Evolutionary conservation across 805 yeast genomes (phyloP).

Genomic region (Nakazawaea holstii): DNA sequence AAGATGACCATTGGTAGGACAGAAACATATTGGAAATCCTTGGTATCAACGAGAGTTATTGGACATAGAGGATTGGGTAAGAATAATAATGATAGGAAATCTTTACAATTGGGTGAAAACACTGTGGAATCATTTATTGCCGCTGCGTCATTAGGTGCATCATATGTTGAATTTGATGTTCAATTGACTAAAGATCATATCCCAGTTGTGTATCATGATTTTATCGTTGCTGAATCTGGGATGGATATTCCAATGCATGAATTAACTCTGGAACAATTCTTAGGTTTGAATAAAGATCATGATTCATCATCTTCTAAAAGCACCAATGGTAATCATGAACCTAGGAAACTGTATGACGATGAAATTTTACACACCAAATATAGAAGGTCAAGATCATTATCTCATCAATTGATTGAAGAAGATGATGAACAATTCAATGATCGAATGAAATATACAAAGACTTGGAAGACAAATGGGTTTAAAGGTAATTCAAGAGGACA

Average conservation of each 20-base stretch:
- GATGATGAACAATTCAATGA: conserved; percentile 36
- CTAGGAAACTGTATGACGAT: conserved; percentile 23
- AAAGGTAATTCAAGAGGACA: conserved; percentile 92
- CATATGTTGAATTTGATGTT: conserved; percentile 95
- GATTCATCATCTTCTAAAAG: conserved; percentile 3
- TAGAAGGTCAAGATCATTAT: conserved; percentile 31
- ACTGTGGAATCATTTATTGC: conserved; percentile 93
- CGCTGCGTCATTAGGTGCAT: conserved; percentile 94
- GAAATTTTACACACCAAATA: conserved; percentile 20
- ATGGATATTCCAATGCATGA: conserved; percentile 96
- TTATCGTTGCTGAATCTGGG: conserved; percentile 90
- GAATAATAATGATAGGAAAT: conserved; percentile 62
- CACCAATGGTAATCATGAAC: conserved; percentile 8
- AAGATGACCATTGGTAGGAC: conserved; percentile 59
- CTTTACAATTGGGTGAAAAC: conserved; percentile 91
- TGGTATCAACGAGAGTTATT: conserved; percentile 84
- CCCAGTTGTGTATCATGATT: conserved; percentile 94
- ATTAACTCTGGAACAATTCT: conserved; percentile 82
- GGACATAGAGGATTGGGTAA: conserved; percentile 96
- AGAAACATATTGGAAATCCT: conserved; percentile 86
- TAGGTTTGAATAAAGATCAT: conserved; percentile 38
- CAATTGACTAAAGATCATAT: conserved; percentile 87
- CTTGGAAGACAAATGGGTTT: conserved; percentile 79
- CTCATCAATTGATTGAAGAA: conserved; percentile 29
- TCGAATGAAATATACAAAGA: conserved; percentile 81